A percentile compares a stretch with the other conserved stretches of the same genome.
phyloP scores from a whole-genome alignment of 306 rosid genomes.

The Senna siamea region DNA sequence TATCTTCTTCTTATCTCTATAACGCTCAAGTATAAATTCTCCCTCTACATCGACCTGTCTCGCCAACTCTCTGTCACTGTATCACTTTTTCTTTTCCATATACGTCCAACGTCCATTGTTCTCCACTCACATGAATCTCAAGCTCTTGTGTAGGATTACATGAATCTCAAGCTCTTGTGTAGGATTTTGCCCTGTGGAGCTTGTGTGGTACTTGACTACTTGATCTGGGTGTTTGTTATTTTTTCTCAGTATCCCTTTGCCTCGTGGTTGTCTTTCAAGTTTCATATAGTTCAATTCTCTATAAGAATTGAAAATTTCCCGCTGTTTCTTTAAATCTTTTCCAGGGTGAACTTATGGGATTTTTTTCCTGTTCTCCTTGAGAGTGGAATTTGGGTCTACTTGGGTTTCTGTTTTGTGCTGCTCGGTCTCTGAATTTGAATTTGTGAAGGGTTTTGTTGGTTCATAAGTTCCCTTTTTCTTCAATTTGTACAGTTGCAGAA shows the following conservation, averaged over 20 bases:
- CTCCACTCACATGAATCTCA: too few relatives aligned
- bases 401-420: not conserved
- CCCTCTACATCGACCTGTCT: not conserved
- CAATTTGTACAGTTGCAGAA: conserved; percentile 18
- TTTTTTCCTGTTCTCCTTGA: too few relatives aligned
- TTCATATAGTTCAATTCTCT: conserved; percentile 26
- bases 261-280: conserved; percentile 20
- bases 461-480: conserved; percentile 24
- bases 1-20: conserved; percentile 24
- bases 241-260: conserved; percentile 39
- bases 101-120: not conserved
- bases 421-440: conserved; percentile 24
- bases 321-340: conserved; percentile 26
- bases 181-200: conserved; percentile 18
- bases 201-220: conserved; percentile 28
- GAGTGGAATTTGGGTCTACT: not conserved
- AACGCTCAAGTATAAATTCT: conserved; percentile 2
- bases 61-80: not conserved
- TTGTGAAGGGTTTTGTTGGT: conserved; percentile 7
- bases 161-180: conserved; percentile 35
- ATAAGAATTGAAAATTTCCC: conserved; percentile 18
- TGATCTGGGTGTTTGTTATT: conserved; percentile 31
- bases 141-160: too few relatives aligned
- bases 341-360: conserved; percentile 32
- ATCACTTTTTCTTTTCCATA: not conserved